Evolutionary conservation across 352 stramenopile species (phyloP).

Genomic region (Pythium periplocum): DNA sequence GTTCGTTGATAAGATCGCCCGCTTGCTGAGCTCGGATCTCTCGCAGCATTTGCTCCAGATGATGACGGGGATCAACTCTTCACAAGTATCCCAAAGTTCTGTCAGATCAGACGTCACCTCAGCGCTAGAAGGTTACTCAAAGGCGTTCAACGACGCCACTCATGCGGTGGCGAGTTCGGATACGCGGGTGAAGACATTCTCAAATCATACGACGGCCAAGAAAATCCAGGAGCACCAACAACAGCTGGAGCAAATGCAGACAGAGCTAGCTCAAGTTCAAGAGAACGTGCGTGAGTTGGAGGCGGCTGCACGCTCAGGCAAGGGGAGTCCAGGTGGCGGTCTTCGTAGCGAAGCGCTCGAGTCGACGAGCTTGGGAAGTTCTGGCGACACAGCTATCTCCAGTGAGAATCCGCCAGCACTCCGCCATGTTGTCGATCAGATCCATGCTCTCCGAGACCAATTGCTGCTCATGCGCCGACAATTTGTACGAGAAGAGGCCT

Average conservation of each 20-base stretch:
- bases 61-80: constrained; percentile 20
- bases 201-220: too few relatives aligned
- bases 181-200: too few relatives aligned
- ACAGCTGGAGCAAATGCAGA: constrained; percentile 33
- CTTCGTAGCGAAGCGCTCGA: too few relatives aligned
- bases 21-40: constrained; percentile 56
- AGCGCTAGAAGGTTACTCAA: constrained; percentile 38
- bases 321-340: too few relatives aligned
- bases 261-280: constrained; percentile 35
- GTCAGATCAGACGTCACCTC: constrained; percentile 24
- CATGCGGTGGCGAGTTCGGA: too few relatives aligned
- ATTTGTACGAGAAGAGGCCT: constrained; percentile 41
- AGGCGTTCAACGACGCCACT: constrained; percentile 44
- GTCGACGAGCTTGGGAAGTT: too few relatives aligned
- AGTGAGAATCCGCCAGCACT: too few relatives aligned
- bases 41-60: constrained; percentile 55
- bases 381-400: too few relatives aligned
- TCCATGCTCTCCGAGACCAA: constrained; percentile 19
- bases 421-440: too few relatives aligned
- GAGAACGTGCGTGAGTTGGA: constrained; percentile 41
- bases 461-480: constrained; percentile 34
- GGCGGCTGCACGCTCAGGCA: neutral
- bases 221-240: constrained; percentile 28
- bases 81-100: too few relatives aligned
- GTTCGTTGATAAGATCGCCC: constrained; percentile 54